phyloP scores from a whole-genome alignment of 1,284 basidiomycete species.

The Volvariella volvacea region DNA sequence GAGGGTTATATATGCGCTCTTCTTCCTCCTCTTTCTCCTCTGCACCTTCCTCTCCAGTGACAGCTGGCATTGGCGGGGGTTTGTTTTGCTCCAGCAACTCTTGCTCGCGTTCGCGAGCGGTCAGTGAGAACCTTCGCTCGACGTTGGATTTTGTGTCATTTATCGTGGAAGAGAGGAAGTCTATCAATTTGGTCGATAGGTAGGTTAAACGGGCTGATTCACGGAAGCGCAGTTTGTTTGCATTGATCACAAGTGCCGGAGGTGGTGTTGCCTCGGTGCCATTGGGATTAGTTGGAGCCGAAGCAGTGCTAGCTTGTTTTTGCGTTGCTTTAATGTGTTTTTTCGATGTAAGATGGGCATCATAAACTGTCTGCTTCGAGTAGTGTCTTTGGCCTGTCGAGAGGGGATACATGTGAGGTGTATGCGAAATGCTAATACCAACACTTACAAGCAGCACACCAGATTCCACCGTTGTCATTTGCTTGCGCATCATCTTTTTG shows the following conservation, averaged over 20 bases:
- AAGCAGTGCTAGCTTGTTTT: conserved; percentile 51
- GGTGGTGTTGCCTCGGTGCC: conserved; percentile 35
- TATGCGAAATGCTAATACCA: conserved; percentile 10
- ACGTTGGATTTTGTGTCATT: conserved; percentile 94
- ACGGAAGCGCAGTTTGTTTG: conserved; percentile 54
- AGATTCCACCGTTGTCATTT: conserved; percentile 62
- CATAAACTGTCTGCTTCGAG: conserved; percentile 96
- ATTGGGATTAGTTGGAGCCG: conserved; percentile 55
- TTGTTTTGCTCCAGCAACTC: conserved; percentile 84
- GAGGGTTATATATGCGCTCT: conserved; percentile 94
- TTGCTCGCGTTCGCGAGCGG: conserved; percentile 92
- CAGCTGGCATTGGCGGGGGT: conserved; percentile 52
- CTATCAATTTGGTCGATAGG: conserved; percentile 65
- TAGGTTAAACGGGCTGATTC: conserved; percentile 70
- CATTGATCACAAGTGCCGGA: conserved; percentile 17
- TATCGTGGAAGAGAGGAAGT: conserved; percentile 57
- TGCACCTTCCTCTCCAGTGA: conserved; percentile 38
- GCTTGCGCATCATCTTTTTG: conserved; percentile 27
- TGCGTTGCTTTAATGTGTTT: conserved; percentile 90
- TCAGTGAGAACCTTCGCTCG: conserved; percentile 92
- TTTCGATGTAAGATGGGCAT: conserved; percentile 91
- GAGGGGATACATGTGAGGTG: conserved; percentile 7
- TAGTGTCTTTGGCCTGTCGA: conserved; percentile 77
- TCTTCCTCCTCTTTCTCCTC: conserved; percentile 91
- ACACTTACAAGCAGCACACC: conserved; percentile 90